Evolutionary conservation across 345 rosid species (phyloP).

Genomic region (Aethionema arabicum): DNA sequence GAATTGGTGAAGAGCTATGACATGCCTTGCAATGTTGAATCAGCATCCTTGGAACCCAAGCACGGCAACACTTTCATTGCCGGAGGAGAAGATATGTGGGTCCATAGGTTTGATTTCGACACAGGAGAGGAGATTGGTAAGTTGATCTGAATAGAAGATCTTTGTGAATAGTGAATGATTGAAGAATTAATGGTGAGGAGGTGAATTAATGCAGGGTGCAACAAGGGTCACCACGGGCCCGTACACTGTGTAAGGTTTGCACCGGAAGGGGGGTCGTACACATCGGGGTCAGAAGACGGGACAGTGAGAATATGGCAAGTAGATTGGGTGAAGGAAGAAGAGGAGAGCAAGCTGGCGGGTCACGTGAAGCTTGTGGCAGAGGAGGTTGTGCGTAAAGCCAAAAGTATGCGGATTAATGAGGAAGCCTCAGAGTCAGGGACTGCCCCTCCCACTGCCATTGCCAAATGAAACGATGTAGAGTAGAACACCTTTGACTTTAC

Average conservation of each 20-base stretch:
- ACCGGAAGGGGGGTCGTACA: conserved; percentile 94
- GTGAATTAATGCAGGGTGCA: conserved; percentile 70
- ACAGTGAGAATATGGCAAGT: conserved; percentile 63
- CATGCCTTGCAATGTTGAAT: conserved; percentile 82
- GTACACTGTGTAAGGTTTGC: conserved; percentile 91
- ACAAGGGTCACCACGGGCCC: conserved; percentile 99
- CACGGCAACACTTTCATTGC: conserved; percentile 56
- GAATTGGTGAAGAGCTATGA: conserved; percentile 84
- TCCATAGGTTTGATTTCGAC: conserved; percentile 62
- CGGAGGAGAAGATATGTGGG: conserved; percentile 76
- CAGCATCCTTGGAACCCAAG: conserved; percentile 70
- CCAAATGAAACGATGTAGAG: conserved; percentile 31
- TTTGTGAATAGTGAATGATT: not conserved
- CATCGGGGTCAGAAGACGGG: conserved; percentile 98
- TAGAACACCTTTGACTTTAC: conserved; percentile 14
- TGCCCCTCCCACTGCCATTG: no score
- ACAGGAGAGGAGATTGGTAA: conserved; percentile 70
- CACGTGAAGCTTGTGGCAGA: conserved; percentile 48
- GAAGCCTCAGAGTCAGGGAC: conserved; percentile 34
- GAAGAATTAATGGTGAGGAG: conserved; percentile 9
- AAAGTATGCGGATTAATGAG: conserved; percentile 42
- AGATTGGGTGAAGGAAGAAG: conserved; percentile 42
- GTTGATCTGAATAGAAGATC: not conserved
- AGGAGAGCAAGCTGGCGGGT: conserved; percentile 35
- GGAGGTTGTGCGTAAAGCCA: conserved; percentile 48